Base-by-base conservation (phyloP, 371 early-diverging fungal genomes). In the Phascolomyces articulosus region DNA sequence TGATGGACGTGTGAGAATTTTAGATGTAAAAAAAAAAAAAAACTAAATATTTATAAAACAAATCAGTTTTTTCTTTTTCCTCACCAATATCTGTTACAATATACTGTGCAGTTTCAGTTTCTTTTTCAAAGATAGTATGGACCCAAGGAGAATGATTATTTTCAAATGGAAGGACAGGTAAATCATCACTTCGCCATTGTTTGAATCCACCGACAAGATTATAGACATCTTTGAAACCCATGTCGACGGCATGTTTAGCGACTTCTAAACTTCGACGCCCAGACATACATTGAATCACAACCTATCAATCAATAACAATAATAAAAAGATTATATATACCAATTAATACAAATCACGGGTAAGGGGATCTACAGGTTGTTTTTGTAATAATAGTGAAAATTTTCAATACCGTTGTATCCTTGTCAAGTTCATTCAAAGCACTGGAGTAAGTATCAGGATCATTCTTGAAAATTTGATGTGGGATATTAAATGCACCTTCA, bases 141-240 rank as follows among this genome's bases (percentile, higher is more conserved):
- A 82, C 74, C 75, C 79, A 77, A 49, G 82, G 79, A 6, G 82
- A 78, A 59, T 82, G 82, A 24, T 82, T 79, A 18, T 78, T 77
- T 31, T 67, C 63, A 29, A 70, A 80, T 6, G 76, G 63, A 34
- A 73, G 66, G 18, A 74, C 56, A n/a, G 81, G 74, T 18, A 73
- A 69, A 0, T 68, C 62, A 31, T 69, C 67, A 3, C 69, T 72
- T 10, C 40, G 23, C 81, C 81, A 80, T 62, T 60, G 71, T 34
- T 58, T 67, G 13, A 77, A 55, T 7, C 82, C 79, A 7, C 77
- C 82, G 27, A 71, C 70, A 16, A 79, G 44, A 40, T 71, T 74
- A 48, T 68, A 76, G 15, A 68, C 68, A 59, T 73, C 55, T 28
- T 73, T 61, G 62, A 68, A 78, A 11, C 79, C 82, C 27, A 77